Evolutionary conservation across 2,329 filamentous ascomycete species (phyloP), one percentile per base, ranked within the genome.

Genomic region (Chaetomium olivaceum): DNA sequence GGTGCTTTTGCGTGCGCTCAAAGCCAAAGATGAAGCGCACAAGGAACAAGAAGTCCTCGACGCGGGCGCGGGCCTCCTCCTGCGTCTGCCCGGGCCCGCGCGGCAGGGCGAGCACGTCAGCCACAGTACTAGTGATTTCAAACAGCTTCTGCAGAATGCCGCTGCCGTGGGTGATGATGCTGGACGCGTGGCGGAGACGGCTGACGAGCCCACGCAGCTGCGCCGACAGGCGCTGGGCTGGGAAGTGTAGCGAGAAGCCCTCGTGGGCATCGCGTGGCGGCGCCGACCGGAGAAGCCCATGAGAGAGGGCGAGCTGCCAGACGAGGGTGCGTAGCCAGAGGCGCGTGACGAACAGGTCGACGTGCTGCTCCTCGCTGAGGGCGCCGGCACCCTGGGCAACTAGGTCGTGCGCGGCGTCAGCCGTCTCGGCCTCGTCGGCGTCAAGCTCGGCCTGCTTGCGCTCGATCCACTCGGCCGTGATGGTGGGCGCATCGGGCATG

Each of bases 121-220:
- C 61, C 8, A 63, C 61, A 7, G 61, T 63, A 29, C 54, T 58
- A 4, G 61, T 63, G 12, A 63, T 63, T 29, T 63, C 61, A 19
- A 63, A 63, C 21, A 63, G 43, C 54, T 63, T 63, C 61, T 63
- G 61, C 54, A 63, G 31, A 16, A 63, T 63, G 8, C 61, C 61
- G 46, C 54, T 63, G 61, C 61, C 61, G 46, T 63, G 61, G 1
- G 61, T 63, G 21, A 58, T 48, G 25, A 63, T 63, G 29, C 61
- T 63, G 27, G 61, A 58, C 27, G 31, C 58, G 61, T 52, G 36
- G n/a, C 54, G 12, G 1, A 63, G 55, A 1, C 61, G 61, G 46
- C 61, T 52, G 43, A 63, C 61, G 27, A 63, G 61, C 9, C 46
- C 43, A n/a, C 61, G 54, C 31, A 63, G 46, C 55, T 63, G 61